Percentiles rank a stretch among this genome's conserved stretches.
These are phyloP conservation scores for Fusarium xylarioides DNA, from an alignment of 2,329 filamentous ascomycete species.

Conservation along the genomic window DNA sequence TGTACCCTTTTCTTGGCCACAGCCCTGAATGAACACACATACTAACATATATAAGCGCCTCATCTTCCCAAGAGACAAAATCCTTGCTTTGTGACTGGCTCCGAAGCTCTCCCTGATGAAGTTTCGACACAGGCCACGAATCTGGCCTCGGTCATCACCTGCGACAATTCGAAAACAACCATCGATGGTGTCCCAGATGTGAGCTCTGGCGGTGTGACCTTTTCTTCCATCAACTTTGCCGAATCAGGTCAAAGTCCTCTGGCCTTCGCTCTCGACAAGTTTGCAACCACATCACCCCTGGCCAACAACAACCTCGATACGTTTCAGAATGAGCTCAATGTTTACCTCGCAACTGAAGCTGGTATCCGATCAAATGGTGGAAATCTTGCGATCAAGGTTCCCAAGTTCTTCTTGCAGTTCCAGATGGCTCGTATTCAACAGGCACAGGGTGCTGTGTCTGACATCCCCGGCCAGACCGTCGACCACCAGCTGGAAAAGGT, in stretches of 20 bases:
- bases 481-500: conserved; percentile 68
- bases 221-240: conserved; percentile 66
- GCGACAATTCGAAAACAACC: conserved; percentile 57
- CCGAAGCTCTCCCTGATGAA: conserved; percentile 59
- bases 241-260: conserved; percentile 58
- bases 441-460: conserved; percentile 64
- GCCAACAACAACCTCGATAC: conserved; percentile 58
- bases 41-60: conserved; percentile 20
- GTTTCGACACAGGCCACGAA: conserved; percentile 53
- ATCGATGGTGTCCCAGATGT: conserved; percentile 66
- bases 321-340: conserved; percentile 64
- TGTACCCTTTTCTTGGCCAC: background rate
- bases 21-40: background rate
- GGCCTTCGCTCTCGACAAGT: conserved; percentile 62
- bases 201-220: conserved; percentile 58
- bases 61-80: conserved; percentile 42
- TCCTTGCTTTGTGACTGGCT: conserved; percentile 66
- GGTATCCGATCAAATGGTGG: conserved; percentile 64
- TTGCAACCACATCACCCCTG: conserved; percentile 61
- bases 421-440: conserved; percentile 68
- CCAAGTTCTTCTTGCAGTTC: conserved; percentile 70
- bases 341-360: conserved; percentile 68
- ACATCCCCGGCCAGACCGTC: conserved; percentile 61
- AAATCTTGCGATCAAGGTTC: conserved; percentile 65
- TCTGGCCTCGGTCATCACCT: conserved; percentile 59